Base-by-base conservation (phyloP, 805 yeast genomes). In the Monosporozyma unispora region DNA sequence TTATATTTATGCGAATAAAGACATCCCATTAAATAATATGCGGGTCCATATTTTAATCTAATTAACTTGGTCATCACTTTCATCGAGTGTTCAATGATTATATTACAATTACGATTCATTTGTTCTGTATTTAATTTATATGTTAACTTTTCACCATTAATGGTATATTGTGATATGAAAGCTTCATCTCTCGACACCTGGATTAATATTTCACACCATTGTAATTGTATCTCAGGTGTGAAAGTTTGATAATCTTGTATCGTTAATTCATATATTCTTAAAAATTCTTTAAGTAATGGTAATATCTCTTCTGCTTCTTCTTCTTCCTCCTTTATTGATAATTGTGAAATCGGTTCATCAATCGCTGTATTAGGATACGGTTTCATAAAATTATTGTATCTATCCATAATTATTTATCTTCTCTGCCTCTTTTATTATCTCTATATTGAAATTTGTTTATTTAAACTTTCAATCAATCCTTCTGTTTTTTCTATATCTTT, bases 1-100 rank as follows among this genome's bases (percentile, higher is more conserved):
- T 39, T 39, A 11, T 39, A 39, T 7, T 48, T 47, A 54, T 77
- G 78, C 1, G 81, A 77, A 51, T 80, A 84, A 33, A 82, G 67
- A 33, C 83, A 76, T 2, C 84, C 93, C 52, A 82, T 63, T 48
- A 76, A 74, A 53, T 77, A 79, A 56, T 78, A 66, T 1, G 89
- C 80, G 8, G 82, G 74, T 29, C 77, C 70, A 49, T 72, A 68
- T n/a, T 75, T 73, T 6, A 74, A 67, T 19, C 71, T 66, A 5
- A 77, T 73, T 14, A 84, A 67, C 57, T 78, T 79, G 51, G 79
- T 81, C 52, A 82, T 64, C 10, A 81, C 76, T 58, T 81, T 81
- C 44, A 78, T 69, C 1, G 87, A 80, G 43, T 81, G 80, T 37
- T 70, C 68, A 8, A 75, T 62, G 64, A 85, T 82, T 28, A 73